Base-by-base conservation (phyloP, 352 stramenopile genomes). In the Phytophthora aleatoria region DNA sequence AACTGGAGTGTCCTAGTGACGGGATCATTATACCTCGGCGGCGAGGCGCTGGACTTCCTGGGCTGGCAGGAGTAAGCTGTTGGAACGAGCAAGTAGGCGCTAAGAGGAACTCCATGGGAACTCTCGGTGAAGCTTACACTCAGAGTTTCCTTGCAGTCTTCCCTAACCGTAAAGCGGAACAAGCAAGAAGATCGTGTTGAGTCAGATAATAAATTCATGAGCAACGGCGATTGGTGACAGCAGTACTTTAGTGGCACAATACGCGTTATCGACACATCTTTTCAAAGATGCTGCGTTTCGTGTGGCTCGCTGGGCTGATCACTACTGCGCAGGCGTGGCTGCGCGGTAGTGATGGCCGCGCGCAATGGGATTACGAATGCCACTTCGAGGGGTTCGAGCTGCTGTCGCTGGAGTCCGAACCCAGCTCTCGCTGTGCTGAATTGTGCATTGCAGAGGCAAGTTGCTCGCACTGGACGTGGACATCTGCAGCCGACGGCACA, bases 21-120 rank as follows among this genome's bases (percentile, higher is more conserved):
- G 1, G 85, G 85, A 3, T 94, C 85, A 42, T 74, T 94, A 38
- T 91, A 91, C 57, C 69, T 92, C 30, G 80, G 79, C 6, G 85
- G 85, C 20, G 85, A 92, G 53, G 64, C 80, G 26, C 69, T 94
- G 50, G 70, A 76, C 26, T 81, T 85, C 31, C 67, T 92, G 38
- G 68, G 74, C 7, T 94, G 85, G 85, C 70, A 78, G 33, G 85
- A 93, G 54, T 89, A 68, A 79, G 16, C 15, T 7, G 42, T 15
- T 28, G 27, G 8, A 55, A 33, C 16, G 36, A 48, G 26, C 45
- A 36, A 35, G 36, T 11, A 36, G 27, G 39, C 35, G 38, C n/a
- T 55, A 38, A 12, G 36, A 52, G 36, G 48, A 59, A 66, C 45
- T 71, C 61, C 61, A 59, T 74, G 69, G 20, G 65, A 77, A 74